Conservation (phyloP, 2,329 filamentous ascomycete genomes). For the Alternaria burnsii region DNA sequence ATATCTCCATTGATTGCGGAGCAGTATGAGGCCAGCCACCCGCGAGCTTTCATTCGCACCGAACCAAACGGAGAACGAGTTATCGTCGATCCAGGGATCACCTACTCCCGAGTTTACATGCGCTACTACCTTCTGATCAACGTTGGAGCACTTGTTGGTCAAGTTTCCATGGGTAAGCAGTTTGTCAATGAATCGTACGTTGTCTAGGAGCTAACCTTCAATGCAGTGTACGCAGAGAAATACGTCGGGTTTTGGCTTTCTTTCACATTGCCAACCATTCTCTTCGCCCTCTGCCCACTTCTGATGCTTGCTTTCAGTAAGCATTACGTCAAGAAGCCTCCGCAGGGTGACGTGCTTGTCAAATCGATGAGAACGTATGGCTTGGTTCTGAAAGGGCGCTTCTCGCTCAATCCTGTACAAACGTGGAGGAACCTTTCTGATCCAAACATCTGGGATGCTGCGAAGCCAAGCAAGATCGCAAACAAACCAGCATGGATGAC, state of each 20-base stretch:
- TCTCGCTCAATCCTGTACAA: slow-evolving; percentile 65
- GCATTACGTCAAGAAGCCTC: slow-evolving; percentile 59
- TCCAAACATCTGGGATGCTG: slow-evolving; percentile 52
- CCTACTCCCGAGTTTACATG: slow-evolving; percentile 70
- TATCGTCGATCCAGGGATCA: slow-evolving; percentile 72
- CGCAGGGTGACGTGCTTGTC: slow-evolving; percentile 73
- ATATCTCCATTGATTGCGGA: slow-evolving; percentile 72
- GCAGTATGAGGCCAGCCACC: slow-evolving; percentile 67
- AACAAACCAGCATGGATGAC: slow-evolving; percentile 76
- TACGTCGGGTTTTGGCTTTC: slow-evolving; percentile 78
- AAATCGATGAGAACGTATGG: slow-evolving; percentile 69
- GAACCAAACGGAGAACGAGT: slow-evolving; percentile 67
- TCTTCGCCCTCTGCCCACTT: slow-evolving; percentile 70
- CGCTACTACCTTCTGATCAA: slow-evolving; percentile 79
- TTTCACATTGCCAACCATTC: slow-evolving; percentile 69
- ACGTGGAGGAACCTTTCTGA: slow-evolving; percentile 59
- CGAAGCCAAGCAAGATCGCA: slow-evolving; percentile 69
- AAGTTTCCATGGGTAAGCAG: slow-evolving; percentile 64
- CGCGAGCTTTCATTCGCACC: slow-evolving; percentile 60
- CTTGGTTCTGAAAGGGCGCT: slow-evolving; percentile 68
- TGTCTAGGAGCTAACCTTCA: background rate
- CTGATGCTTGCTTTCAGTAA: slow-evolving; percentile 53
- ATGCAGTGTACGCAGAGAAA: slow-evolving; percentile 71
- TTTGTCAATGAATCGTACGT: background rate
- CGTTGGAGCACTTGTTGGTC: slow-evolving; percentile 67